Evolutionary conservation across 768 basidiomycete species (phyloP), one percentile per base, ranked within the genome.

Genomic region (Harrya chromipes): DNA sequence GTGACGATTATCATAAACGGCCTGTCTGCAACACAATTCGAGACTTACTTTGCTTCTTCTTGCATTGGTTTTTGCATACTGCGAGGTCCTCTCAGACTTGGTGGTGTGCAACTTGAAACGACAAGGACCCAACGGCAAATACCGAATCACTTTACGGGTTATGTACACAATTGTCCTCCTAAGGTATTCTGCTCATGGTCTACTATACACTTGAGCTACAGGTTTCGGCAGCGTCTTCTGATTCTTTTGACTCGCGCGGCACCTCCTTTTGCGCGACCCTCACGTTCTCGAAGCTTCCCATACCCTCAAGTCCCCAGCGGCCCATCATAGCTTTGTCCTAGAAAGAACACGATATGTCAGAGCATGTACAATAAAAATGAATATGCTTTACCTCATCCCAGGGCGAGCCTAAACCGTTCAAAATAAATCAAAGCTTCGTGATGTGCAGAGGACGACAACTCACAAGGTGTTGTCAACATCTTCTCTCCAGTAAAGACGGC

Each of bases 401-500:
- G 37, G 92, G 90, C 10, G 90, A 87, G 66, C 89, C 90, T 90
- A 56, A 42, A 43, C 45, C 44, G 50, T 34, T 36, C 27, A 34
- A 40, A 35, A 47, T 61, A 13, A 55, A 41, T 49, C 11, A 40
- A 19, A 49, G 9, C n/a, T 13, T 37, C 41, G 38, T 36, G 13
- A 14, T 16, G 23, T 14, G 46, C 5, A 46, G 12, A 40, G 29
- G 29, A 13, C 29, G 29, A 26, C 47, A 27, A 76, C 89, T 72
- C 61, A 87, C 94, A 97, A 40, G 94, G 93, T 13, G 95, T 98
- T 12, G 95, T 98, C 57, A 98, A 69, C 95, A 98, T 98, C 59
- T 85, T 79, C 65, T 97, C 95, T 37, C 94, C 95, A n/a, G 95
- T 98, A 68, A 98, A 98, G 53, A 98, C 86, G 19, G 95, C 95